Evolutionary conservation across 2,329 filamentous ascomycete genomes (phyloP).

Genomic region (Botryotinia calthae): DNA sequence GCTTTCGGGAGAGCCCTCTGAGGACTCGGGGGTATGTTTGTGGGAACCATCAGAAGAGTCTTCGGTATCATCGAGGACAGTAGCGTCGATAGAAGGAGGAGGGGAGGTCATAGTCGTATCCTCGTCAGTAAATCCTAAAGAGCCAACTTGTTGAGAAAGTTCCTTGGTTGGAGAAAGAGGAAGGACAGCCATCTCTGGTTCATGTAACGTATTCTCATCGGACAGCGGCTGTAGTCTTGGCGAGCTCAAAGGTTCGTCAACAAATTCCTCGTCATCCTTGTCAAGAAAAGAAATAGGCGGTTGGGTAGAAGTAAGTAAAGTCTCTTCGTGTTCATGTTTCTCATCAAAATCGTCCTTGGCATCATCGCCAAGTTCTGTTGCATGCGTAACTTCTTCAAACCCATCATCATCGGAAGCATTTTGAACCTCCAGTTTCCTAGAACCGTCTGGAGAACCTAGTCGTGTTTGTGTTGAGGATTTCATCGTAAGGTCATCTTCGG

Average conservation of each 20-base stretch:
- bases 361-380: slow-evolving; percentile 70
- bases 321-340: slow-evolving; percentile 49
- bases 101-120: slow-evolving; percentile 34
- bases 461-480: slow-evolving; percentile 48
- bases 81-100: slow-evolving; percentile 27
- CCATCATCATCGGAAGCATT: slow-evolving; percentile 85
- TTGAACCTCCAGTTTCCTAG: slow-evolving; percentile 70
- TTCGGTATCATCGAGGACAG: slow-evolving; percentile 21
- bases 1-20: slow-evolving; percentile 32
- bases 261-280: slow-evolving; percentile 70
- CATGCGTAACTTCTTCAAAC: slow-evolving; percentile 81
- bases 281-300: slow-evolving; percentile 47
- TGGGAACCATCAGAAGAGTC: slow-evolving; percentile 26
- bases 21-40: slow-evolving; percentile 27
- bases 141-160: slow-evolving; percentile 35
- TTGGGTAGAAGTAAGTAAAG: slow-evolving; percentile 44
- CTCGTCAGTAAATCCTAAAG: slow-evolving; percentile 32
- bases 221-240: slow-evolving; percentile 61
- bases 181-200: slow-evolving; percentile 55
- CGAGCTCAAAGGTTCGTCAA: slow-evolving; percentile 74
- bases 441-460: slow-evolving; percentile 58
- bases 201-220: slow-evolving; percentile 52
- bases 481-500: slow-evolving; percentile 63
- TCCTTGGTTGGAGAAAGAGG: slow-evolving; percentile 55
- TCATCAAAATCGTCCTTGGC: slow-evolving; percentile 68